A percentile compares a stretch with the other conserved stretches of the same genome.
Conservation (phyloP, 345 rosid species). For the Psidium friedrichsthalianum region DNA sequence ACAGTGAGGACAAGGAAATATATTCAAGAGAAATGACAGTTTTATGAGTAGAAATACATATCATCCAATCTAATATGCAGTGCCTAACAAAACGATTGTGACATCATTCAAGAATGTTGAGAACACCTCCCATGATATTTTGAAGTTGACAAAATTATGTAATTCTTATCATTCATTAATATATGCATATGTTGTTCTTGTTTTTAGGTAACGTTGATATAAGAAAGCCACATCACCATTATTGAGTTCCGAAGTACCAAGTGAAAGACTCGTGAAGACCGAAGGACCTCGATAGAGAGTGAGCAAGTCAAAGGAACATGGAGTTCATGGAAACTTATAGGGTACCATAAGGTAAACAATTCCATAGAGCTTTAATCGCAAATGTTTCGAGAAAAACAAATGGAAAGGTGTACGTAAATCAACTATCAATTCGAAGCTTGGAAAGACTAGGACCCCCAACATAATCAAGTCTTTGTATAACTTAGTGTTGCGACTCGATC, state of each 20-base stretch:
- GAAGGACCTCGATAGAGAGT: neutral
- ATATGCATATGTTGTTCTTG: neutral
- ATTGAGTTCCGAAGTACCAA: neutral
- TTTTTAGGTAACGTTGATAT: neutral
- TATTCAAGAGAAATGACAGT: neutral
- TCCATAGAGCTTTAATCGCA: neutral
- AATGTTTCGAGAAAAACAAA: neutral
- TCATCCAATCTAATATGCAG: neutral
- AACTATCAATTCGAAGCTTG: neutral
- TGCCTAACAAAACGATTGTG: neutral
- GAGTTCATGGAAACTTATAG: neutral
- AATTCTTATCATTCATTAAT: neutral
- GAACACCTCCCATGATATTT: neutral
- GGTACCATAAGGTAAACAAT: neutral
- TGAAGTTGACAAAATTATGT: neutral
- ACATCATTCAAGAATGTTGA: neutral
- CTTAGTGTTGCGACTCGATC: no score
- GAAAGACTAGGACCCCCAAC: neutral
- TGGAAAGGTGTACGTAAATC: neutral
- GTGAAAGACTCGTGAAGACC: neutral
- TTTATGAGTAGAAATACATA: neutral
- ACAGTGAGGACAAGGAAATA: neutral
- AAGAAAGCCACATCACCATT: neutral
- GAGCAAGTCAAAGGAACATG: fast-evolving
- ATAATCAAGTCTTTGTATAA: neutral